Base-by-base conservation (phyloP, 2,329 filamentous ascomycete genomes). In the Incumbomyces lentus region DNA sequence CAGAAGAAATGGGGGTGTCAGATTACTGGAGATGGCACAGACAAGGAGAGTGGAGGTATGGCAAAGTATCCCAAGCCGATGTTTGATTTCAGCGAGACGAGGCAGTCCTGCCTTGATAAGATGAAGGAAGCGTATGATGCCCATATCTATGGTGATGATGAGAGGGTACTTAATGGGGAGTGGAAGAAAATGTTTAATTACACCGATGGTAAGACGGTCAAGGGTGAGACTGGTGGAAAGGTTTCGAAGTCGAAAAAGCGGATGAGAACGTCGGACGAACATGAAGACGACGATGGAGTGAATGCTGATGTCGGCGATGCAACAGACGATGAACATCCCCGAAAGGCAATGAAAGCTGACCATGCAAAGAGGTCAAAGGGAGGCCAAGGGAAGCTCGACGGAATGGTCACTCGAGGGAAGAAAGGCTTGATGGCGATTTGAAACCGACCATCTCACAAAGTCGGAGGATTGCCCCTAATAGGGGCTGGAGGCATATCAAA, bases 101-200 rank as follows among this genome's bases (percentile, higher is more conserved):
- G 81, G 44, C 68, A 73, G 6, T 64, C 76, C 2, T 88, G 84
- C 56, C 65, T 88, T 1, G 64, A 74, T 34, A 77, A 75, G 0
- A 79, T 87, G 75, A 87, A 86, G 67, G 72, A 73, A 38, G 84
- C 83, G 0, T 88, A 86, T 60, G 60, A 68, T 6, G 70, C 82
- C 1, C 76, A 77, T 0, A 57, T 88, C 18, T 73, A 82, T 56
- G 84, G 84, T 0, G 70, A 82, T 52, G 72, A 84, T 58, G 60
- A 71, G 6, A 71, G 66, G 54, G 79, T 84, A 2, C 58, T 78
- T 40, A 72, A 84, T 54, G 83, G 82, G 3, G 75, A 61, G 12
- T 77, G 74, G 73, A 69, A 69, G 51, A 57, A 66, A 53, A 51
- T 71, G 16, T 77, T 77, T 49, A 62, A 63, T 22, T 66, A 72